phyloP scores from a whole-genome alignment of 108 stramenopile genomes.

The Phaeodactylum tricornutum region DNA sequence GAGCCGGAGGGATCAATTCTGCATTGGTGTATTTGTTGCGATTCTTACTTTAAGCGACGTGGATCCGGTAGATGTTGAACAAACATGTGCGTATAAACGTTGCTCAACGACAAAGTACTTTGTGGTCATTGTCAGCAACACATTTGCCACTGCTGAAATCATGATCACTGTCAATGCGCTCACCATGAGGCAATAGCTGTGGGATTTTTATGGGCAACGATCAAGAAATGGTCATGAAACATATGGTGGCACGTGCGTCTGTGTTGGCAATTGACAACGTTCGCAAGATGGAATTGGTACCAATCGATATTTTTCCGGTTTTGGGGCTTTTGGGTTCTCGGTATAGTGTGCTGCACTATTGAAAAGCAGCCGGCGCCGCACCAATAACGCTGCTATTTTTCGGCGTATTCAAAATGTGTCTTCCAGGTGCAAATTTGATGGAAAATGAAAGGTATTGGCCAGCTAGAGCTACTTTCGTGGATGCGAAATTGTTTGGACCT shows the following conservation, averaged over 20 bases:
- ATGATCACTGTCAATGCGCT: slow-evolving; percentile 95
- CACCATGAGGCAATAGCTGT: slow-evolving; percentile 94
- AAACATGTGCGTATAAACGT: slow-evolving; percentile 86
- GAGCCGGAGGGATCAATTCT: slow-evolving; percentile 79
- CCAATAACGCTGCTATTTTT: slow-evolving; percentile 88
- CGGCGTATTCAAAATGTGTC: slow-evolving; percentile 85
- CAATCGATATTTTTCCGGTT: slow-evolving; percentile 81
- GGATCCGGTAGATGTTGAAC: slow-evolving; percentile 97
- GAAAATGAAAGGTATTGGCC: too few species aligned
- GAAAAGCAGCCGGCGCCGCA: slow-evolving; percentile 86
- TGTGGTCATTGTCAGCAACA: slow-evolving; percentile 95
- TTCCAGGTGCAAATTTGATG: slow-evolving; percentile 91
- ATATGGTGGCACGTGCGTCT: slow-evolving; percentile 92
- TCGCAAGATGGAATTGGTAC: slow-evolving; percentile 79
- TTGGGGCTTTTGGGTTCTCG: slow-evolving; percentile 96
- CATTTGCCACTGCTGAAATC: slow-evolving; percentile 98
- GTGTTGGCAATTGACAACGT: slow-evolving; percentile 64
- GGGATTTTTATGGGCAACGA: slow-evolving; percentile 89
- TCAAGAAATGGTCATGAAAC: slow-evolving; percentile 86
- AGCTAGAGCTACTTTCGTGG: too few species aligned
- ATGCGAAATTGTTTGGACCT: too few species aligned
- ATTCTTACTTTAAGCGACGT: slow-evolving; percentile 92
- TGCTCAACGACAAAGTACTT: slow-evolving; percentile 87
- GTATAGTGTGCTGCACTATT: slow-evolving; percentile 90
- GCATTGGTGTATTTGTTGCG: slow-evolving; percentile 83